Evolutionary conservation across 2,329 filamentous ascomycete genomes (phyloP), one percentile per base, ranked within the genome.

Genomic region (Cladosporium phlei): DNA sequence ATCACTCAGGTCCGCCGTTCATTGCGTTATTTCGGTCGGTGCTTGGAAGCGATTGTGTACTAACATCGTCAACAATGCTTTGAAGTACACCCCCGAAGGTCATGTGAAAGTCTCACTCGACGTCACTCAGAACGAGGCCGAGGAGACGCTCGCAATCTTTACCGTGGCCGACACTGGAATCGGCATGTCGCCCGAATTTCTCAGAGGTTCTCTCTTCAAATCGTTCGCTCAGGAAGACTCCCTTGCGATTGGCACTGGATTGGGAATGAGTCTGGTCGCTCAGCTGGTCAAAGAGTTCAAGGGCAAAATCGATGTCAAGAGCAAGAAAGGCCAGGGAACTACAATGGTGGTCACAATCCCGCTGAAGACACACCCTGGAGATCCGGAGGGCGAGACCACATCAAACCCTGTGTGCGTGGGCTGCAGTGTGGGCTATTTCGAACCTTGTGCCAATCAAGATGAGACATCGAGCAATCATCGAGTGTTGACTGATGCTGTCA

Each of bases 191-290:
- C 69, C 76, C 10, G 78, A 85, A 8, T 88, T 81, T 52, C 63
- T 86, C 3, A 70, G 75, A 27, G 75, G 78, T 16, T 71, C 76
- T 11, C 64, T 86, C 0, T 87, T 82, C 59, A 77, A 73, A 0
- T 78, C 82, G 0, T 86, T 86, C 50, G 66, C 73, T 0, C 83
- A 87, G 50, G 84, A 87, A 55, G 74, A 85, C 35, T 65, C 69
- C 0, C 61, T 86, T 1, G 70, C 76, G 0, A 74, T 77, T 0
- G 83, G 83, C 0, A 78, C 79, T 0, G 83, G 83, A 0, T 66
- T 87, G 0, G 84, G 84, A 0, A 64, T 88, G 44, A 82, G 79
- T 33, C 75, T 87, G 5, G 82, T 86, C 60, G 70, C 56, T 48
- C 66, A 47, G 32, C 77, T 87, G 4, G 74, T 85, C 16, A 74